These are phyloP conservation scores for Paramecium bursaria DNA, from an alignment of 73 alveolate genomes.

Conservation along the genomic window DNA sequence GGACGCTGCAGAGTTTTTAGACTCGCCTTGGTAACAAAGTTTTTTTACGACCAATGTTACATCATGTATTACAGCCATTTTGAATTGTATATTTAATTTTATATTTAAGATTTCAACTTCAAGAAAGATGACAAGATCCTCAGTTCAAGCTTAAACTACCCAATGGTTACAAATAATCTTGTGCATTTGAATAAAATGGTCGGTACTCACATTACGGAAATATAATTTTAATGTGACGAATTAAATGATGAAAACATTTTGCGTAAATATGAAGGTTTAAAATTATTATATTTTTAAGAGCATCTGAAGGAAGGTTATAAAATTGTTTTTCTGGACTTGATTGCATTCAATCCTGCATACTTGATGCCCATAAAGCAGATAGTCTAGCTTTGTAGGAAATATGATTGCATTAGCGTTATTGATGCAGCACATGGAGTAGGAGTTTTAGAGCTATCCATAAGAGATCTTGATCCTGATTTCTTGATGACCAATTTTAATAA, in stretches of 20 bases:
- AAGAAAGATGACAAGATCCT: not conserved
- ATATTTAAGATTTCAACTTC: not conserved
- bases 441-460: not conserved
- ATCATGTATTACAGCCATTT: not conserved
- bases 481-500: conserved; percentile 30
- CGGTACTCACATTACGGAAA: not conserved
- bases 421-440: conserved; percentile 64
- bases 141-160: not conserved
- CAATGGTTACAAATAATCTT: conserved; percentile 11
- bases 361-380: not conserved
- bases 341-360: conserved; percentile 3
- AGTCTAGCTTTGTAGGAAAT: conserved; percentile 13
- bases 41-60: not conserved
- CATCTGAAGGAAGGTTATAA: too few relatives aligned
- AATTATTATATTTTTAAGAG: not conserved
- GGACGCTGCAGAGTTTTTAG: not conserved
- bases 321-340: conserved; percentile 13
- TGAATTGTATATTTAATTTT: too few relatives aligned
- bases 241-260: not conserved
- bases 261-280: not conserved
- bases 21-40: not conserved
- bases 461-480: conserved; percentile 52
- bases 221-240: not conserved
- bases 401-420: conserved; percentile 10
- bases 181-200: not conserved